A percentile compares a stretch with the other conserved stretches of the same genome.
These are phyloP conservation scores for Nasturtium officinale DNA, from an alignment of 345 rosid genomes.

Conservation along the genomic window DNA sequence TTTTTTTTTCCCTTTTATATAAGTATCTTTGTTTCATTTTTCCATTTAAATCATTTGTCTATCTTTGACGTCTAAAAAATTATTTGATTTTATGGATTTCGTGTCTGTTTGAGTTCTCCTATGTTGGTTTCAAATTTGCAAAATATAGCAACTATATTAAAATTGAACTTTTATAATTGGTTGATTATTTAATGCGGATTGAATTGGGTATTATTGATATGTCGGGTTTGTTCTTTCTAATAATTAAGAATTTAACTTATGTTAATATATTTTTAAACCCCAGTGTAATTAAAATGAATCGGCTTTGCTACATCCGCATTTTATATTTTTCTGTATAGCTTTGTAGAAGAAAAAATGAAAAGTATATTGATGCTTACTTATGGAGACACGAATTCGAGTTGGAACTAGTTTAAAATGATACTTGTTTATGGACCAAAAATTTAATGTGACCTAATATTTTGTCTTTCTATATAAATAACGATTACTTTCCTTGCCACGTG, in stretches of 20 bases:
- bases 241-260: background rate
- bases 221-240: background rate
- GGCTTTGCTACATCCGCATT: background rate
- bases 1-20: constrained; percentile 24
- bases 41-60: constrained; percentile 14
- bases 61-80: constrained; percentile 25
- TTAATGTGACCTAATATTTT: constrained; percentile 27
- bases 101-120: background rate
- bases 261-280: too few relatives aligned
- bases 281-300: background rate
- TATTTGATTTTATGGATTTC: background rate
- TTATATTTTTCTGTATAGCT: background rate
- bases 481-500: constrained; percentile 35
- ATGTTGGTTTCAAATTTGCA: background rate
- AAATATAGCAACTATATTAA: background rate
- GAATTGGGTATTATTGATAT: background rate
- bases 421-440: constrained; percentile 24
- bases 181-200: background rate
- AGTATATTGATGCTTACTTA: background rate
- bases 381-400: constrained; percentile 2
- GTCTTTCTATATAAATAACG: constrained; percentile 20
- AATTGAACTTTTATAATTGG: background rate
- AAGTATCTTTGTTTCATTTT: background rate
- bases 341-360: background rate
- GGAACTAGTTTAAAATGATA: background rate